phyloP scores from a whole-genome alignment of 805 yeast genomes.

The Suhomyces xylopsoci region DNA sequence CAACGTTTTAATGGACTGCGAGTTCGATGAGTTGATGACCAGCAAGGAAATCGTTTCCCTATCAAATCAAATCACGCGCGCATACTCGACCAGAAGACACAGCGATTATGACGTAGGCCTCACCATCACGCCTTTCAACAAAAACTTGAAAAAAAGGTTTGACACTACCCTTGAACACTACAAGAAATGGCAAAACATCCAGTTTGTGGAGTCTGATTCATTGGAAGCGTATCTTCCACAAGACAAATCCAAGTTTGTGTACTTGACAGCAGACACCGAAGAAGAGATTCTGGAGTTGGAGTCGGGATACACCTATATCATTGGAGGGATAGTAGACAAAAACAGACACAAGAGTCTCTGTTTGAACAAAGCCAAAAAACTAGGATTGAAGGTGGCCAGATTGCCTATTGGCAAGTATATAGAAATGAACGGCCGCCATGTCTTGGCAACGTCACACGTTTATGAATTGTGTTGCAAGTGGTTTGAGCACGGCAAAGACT shows the following conservation, averaged over 20 bases:
- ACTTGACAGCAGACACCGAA: constrained; percentile 85
- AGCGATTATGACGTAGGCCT: constrained; percentile 58
- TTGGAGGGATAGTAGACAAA: constrained; percentile 96
- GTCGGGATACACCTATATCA: constrained; percentile 71
- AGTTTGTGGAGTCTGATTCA: constrained; percentile 39
- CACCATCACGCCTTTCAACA: constrained; percentile 61
- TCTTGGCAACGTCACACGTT: constrained; percentile 93
- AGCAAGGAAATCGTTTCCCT: constrained; percentile 67
- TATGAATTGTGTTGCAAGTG: constrained; percentile 80
- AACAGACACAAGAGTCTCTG: constrained; percentile 84
- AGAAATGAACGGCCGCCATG: constrained; percentile 79
- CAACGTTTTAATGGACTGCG: constrained; percentile 77
- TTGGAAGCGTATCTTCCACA: constrained; percentile 29
- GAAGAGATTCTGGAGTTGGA: constrained; percentile 61
- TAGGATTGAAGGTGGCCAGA: constrained; percentile 70
- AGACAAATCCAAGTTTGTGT: constrained; percentile 48
- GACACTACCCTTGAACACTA: constrained; percentile 59
- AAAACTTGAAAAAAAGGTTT: constrained; percentile 63
- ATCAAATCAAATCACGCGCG: constrained; percentile 75
- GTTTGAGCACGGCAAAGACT: constrained; percentile 65
- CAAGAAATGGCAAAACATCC: constrained; percentile 64
- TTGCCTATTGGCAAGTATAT: constrained; percentile 87
- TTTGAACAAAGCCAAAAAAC: constrained; percentile 68
- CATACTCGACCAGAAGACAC: constrained; percentile 74
- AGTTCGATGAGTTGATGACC: constrained; percentile 85